These are phyloP conservation scores for Vaccinium darrowii DNA, from an alignment of 148 eudicot species.

Conservation along the genomic window DNA sequence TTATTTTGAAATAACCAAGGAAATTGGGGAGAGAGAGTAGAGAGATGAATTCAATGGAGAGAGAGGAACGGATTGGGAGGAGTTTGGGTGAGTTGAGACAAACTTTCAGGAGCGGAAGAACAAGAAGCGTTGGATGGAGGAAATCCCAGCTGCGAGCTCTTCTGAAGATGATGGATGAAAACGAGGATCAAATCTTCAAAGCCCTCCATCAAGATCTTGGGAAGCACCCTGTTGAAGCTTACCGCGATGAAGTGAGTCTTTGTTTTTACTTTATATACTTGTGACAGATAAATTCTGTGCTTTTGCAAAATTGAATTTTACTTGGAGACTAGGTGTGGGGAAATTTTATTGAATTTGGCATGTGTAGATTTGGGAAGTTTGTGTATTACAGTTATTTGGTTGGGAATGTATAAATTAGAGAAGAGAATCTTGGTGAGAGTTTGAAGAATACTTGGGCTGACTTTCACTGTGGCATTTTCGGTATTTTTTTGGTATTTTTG, in stretches of 20 bases:
- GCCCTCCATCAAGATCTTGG: conserved; percentile 71
- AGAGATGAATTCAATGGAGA: not conserved
- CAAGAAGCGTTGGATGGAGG: conserved; percentile 63
- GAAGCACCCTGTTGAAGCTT: conserved; percentile 61
- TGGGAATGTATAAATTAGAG: not conserved
- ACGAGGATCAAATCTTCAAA: conserved; percentile 49
- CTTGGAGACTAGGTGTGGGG: not conserved
- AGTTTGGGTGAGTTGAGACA: conserved; percentile 44
- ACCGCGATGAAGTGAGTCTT: conserved; percentile 69
- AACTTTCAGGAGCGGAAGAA: conserved; percentile 57
- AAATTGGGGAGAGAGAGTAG: not conserved
- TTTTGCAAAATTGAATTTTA: not conserved
- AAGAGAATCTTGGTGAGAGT: not conserved
- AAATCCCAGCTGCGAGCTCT: conserved; percentile 60
- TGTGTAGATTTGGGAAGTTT: not conserved
- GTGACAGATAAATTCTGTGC: not conserved
- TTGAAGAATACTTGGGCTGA: not conserved
- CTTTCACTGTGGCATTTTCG: no score
- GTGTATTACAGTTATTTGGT: not conserved
- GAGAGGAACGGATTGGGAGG: not conserved
- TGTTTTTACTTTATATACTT: no score
- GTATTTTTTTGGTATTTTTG: no score
- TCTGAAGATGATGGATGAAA: conserved; percentile 40
- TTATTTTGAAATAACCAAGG: not conserved
- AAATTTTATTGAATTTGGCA: not conserved